Percentiles rank a stretch among this genome's conserved stretches.
phyloP scores from a whole-genome alignment of 139 green algal species.

The Parachlorella kessleri region DNA sequence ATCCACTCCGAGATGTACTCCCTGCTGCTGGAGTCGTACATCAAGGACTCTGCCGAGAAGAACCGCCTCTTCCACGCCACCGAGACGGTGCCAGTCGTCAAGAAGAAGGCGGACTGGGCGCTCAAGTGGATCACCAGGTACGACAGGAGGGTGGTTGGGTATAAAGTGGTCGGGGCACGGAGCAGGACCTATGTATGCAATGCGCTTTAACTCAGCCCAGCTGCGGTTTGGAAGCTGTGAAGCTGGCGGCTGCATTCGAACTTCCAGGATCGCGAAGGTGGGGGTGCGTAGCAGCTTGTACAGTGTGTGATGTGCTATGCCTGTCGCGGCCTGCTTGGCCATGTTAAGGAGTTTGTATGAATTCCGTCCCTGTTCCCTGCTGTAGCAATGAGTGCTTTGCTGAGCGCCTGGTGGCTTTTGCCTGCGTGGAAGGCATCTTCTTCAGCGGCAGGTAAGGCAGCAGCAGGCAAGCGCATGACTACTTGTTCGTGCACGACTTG shows the following conservation, averaged over 20 bases:
- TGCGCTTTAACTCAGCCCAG: too few species aligned
- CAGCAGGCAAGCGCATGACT: background rate
- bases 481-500: background rate
- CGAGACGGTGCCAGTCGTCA: conserved; percentile 88
- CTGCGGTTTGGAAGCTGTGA: too few species aligned
- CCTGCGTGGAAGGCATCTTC: conserved; percentile 98
- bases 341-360: too few species aligned
- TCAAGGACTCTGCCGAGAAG: conserved; percentile 82
- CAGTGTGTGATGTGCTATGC: too few species aligned
- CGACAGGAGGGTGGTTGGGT: too few species aligned
- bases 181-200: too few species aligned
- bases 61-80: conserved; percentile 93
- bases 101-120: conserved; percentile 97
- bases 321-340: too few species aligned
- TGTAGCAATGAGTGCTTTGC: conserved; percentile 72
- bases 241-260: too few species aligned
- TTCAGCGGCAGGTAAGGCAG: conserved; percentile 80
- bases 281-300: too few species aligned
- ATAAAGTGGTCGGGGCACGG: too few species aligned
- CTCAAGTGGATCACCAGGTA: conserved; percentile 93
- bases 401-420: conserved; percentile 95
- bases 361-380: background rate
- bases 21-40: conserved; percentile 97
- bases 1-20: conserved; percentile 99
- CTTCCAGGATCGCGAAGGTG: too few species aligned